Evolutionary conservation across 805 yeast genomes (phyloP), one percentile per base, ranked within the genome.

Genomic region (Aciculoconidium aculeatum): DNA sequence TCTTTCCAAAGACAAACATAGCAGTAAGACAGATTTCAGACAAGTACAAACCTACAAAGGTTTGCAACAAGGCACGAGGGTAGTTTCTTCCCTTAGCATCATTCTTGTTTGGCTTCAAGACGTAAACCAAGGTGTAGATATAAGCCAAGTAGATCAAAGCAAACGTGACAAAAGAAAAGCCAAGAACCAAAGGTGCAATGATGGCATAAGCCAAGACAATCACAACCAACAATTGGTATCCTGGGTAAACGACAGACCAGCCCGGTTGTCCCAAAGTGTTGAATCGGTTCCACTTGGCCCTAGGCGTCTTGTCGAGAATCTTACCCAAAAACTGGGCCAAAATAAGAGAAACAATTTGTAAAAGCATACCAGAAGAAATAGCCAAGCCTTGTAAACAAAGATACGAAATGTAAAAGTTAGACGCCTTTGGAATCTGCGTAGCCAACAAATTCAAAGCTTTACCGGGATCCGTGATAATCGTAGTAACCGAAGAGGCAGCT

Each of bases 201-300:
- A 87, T 71, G 1, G 95, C 65, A 58, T 90, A 90, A 34, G 77
- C 70, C 30, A 88, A 50, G 44, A 75, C 69, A 44, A 92, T 79
- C 19, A 83, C 78, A 7, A 78, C 74, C 60, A 87, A 64, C 37
- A 86, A 67, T 41, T 87, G 81, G 53, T 78, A 79, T 7, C 70
- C 64, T 6, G 96, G 96, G 58, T 82, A 90, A 9, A 75, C 62
- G 11, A 82, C 76, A 28, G 96, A 94, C 83, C 88, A 87, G 14
- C 74, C 70, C 24, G 88, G 82, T 23, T 71, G 66, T 8, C 76
- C 69, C 43, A 90, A 63, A 2, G 64, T 67, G 51, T 74, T 75
- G 51, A 58, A 73, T 48, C 95, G 76, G 36, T 55, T 73, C 96
- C 96, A 90, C 63, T 80, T 83, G 58, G 85, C 79, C 61, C 97